These are phyloP conservation scores for Penicillium concentricum DNA, from an alignment of 2,329 filamentous ascomycete species.

Conservation along the genomic window DNA sequence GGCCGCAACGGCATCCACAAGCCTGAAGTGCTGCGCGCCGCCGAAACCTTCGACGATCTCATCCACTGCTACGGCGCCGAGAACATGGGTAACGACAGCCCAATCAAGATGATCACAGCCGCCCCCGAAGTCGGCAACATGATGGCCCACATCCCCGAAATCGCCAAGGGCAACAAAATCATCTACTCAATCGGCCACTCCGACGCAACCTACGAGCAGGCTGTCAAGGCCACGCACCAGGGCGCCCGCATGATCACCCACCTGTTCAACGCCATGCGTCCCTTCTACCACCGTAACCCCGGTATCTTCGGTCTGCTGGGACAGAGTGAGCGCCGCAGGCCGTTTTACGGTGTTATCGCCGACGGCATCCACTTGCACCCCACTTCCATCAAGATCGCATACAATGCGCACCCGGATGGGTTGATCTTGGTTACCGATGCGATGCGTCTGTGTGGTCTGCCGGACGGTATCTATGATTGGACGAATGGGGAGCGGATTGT, in stretches of 20 bases:
- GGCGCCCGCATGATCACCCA: slow-evolving; percentile 90
- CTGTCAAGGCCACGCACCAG: slow-evolving; percentile 65
- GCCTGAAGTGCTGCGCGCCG: slow-evolving; percentile 65
- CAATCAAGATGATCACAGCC: slow-evolving; percentile 78
- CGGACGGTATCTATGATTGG: slow-evolving; percentile 83
- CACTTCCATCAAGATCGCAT: slow-evolving; percentile 84
- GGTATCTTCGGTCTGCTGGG: slow-evolving; percentile 86
- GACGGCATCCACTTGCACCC: slow-evolving; percentile 90
- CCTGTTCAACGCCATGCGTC: slow-evolving; percentile 90
- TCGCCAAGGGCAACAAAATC: slow-evolving; percentile 62
- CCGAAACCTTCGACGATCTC: slow-evolving; percentile 60
- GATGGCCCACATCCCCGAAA: slow-evolving; percentile 64
- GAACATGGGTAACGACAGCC: slow-evolving; percentile 54
- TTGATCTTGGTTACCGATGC: slow-evolving; percentile 90
- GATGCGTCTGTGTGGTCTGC: slow-evolving; percentile 81
- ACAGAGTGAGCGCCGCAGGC: slow-evolving; percentile 55
- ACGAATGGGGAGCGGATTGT: slow-evolving; percentile 66
- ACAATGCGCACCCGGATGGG: slow-evolving; percentile 78
- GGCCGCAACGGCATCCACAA: slow-evolving; percentile 87
- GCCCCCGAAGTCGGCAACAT: slow-evolving; percentile 79
- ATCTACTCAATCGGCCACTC: slow-evolving; percentile 82
- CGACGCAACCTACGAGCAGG: slow-evolving; percentile 82
- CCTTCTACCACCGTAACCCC: slow-evolving; percentile 85
- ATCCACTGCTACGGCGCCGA: slow-evolving; percentile 59
- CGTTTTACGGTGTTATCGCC: slow-evolving; percentile 85